phyloP scores from a whole-genome alignment of 2,329 filamentous ascomycete species.

The Arthrinium puccinioides region DNA sequence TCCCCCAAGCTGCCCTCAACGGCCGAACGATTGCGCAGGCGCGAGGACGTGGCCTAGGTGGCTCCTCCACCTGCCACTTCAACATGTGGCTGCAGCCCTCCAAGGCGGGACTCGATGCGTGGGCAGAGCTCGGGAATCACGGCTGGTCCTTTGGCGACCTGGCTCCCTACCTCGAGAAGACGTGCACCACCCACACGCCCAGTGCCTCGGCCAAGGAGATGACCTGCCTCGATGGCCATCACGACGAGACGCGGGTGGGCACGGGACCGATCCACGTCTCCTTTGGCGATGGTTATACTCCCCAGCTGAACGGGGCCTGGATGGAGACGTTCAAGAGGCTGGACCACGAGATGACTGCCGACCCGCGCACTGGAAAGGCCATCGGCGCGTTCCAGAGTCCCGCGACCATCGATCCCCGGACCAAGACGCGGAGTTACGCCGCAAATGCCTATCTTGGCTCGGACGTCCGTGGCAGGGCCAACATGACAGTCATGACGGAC shows the following conservation, averaged over 20 bases:
- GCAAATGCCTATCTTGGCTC: conserved; percentile 25
- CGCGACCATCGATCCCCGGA: conserved; percentile 21
- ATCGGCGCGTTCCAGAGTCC: conserved; percentile 25
- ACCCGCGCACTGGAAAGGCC: conserved; percentile 23
- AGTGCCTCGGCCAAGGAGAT: background rate
- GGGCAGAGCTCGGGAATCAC: conserved; percentile 18
- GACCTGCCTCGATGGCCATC: conserved; percentile 11
- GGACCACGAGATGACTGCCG: conserved; percentile 23
- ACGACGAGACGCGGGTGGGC: conserved; percentile 19
- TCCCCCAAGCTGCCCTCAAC: conserved; percentile 23
- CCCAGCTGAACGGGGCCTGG: conserved; percentile 26
- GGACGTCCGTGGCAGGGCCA: conserved; percentile 22
- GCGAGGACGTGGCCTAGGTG: conserved; percentile 25
- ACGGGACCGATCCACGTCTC: conserved; percentile 30
- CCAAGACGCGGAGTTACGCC: conserved; percentile 24
- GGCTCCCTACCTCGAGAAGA: conserved; percentile 5
- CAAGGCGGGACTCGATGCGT: conserved; percentile 17
- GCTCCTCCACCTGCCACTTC: conserved; percentile 21
- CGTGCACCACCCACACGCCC: conserved; percentile 2
- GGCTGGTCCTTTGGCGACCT: conserved; percentile 16
- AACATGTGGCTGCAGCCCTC: conserved; percentile 19
- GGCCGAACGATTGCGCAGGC: conserved; percentile 22
- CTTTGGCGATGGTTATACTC: conserved; percentile 25
- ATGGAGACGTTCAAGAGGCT: conserved; percentile 27
- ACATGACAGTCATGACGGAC: conserved; percentile 26